phyloP scores from a whole-genome alignment of 768 basidiomycete genomes.

The Hygrocybe coccinea region DNA sequence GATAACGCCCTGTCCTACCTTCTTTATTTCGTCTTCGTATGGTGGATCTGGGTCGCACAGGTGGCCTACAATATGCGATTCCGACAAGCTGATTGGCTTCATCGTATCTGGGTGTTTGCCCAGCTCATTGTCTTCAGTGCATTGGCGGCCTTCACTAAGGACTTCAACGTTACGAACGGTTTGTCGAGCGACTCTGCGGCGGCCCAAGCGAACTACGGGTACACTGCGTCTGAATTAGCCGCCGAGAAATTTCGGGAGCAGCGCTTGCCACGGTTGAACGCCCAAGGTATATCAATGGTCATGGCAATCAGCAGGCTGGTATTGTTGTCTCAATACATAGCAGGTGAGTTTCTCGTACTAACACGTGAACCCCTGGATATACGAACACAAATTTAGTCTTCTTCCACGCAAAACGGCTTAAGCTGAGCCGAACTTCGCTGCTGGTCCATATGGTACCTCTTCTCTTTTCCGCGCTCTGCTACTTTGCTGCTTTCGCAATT shows the following conservation, averaged over 20 bases:
- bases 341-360: not conserved
- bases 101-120: conserved; percentile 2
- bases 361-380: not conserved
- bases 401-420: not conserved
- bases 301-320: not conserved
- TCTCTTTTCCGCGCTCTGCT: not conserved
- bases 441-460: not conserved
- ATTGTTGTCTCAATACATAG: not conserved
- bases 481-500: not conserved
- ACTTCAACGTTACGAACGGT: not conserved
- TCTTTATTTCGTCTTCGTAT: not conserved
- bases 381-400: not conserved
- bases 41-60: conserved; percentile 3
- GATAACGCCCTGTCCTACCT: not conserved
- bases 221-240: not conserved
- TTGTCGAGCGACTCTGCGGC: not conserved
- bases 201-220: not conserved
- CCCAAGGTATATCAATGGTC: not conserved
- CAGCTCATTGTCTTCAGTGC: not conserved
- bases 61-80: conserved; percentile 1
- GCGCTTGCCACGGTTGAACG: not conserved
- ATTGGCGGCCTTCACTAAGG: not conserved
- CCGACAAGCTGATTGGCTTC: conserved; percentile 3
- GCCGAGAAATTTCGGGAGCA: not conserved
- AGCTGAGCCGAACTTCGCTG: not conserved